Evolutionary conservation across 371 early-diverging fungal genomes (phyloP).

Genomic region (Sporodiniella umbellata): DNA sequence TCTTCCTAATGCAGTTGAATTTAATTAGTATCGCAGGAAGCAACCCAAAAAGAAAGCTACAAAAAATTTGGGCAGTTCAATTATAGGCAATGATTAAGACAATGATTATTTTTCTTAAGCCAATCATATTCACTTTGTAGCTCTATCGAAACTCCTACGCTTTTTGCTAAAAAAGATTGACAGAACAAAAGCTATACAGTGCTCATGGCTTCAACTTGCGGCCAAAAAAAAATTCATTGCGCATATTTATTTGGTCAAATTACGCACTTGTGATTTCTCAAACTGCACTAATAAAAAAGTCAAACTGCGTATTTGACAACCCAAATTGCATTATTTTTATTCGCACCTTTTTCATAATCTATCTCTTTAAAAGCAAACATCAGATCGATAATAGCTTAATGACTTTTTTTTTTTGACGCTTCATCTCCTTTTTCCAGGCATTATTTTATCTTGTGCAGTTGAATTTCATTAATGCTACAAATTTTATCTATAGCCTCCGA

Average conservation of each 20-base stretch:
- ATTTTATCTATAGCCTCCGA: slow-evolving; percentile 15
- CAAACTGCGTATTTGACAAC: not conserved
- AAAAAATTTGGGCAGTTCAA: too few species aligned
- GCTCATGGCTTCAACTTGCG: slow-evolving; percentile 1
- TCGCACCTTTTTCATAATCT: not conserved
- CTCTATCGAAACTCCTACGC: too few species aligned
- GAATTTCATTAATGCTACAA: slow-evolving; percentile 15
- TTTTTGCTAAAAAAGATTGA: too few species aligned
- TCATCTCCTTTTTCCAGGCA: slow-evolving; percentile 15
- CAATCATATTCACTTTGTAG: too few species aligned
- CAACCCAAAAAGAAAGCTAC: too few species aligned
- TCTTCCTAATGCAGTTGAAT: too few species aligned
- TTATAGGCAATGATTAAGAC: too few species aligned
- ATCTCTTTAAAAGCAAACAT: not conserved
- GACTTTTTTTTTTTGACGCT: slow-evolving; percentile 13
- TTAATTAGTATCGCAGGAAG: too few species aligned
- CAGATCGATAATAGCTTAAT: slow-evolving; percentile 17
- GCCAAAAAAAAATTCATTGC: slow-evolving; percentile 1
- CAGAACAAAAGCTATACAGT: too few species aligned
- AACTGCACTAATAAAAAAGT: slow-evolving; percentile 1
- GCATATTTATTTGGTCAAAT: slow-evolving; percentile 2
- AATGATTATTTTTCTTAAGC: too few species aligned
- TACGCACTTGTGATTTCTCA: slow-evolving; percentile 1
- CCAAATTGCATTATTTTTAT: not conserved
- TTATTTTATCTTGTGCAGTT: slow-evolving; percentile 13